Evolutionary conservation across 2,329 filamentous ascomycete species (phyloP).

Genomic region (Cryphonectria naterciae): DNA sequence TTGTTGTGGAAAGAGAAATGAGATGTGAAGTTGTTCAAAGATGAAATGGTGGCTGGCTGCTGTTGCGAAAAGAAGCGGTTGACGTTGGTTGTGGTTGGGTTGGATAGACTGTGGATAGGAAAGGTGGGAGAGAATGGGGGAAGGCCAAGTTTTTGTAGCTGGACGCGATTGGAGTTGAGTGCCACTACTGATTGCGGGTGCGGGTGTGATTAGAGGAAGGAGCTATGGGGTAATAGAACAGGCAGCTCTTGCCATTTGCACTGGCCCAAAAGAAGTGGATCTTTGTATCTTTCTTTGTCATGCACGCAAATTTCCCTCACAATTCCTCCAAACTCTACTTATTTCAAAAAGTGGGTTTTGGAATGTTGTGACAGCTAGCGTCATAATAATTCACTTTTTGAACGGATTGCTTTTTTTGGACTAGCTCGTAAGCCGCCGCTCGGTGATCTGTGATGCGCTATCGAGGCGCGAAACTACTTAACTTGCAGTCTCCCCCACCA

Average conservation of each 20-base stretch:
- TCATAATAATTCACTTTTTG: no score
- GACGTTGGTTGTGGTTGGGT: slow-evolving; percentile 39
- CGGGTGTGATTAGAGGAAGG: slow-evolving; percentile 32
- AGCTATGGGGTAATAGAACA: not conserved
- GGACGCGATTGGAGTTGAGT: slow-evolving; percentile 54
- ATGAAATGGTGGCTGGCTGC: slow-evolving; percentile 29
- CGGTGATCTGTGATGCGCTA: slow-evolving; percentile 47
- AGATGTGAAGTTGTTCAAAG: slow-evolving; percentile 18
- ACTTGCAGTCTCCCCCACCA: slow-evolving; percentile 52
- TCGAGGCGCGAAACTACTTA: slow-evolving; percentile 60
- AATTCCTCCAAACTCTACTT: no score
- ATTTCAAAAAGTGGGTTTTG: no score
- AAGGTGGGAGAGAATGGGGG: slow-evolving; percentile 53
- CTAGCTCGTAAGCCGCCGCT: slow-evolving; percentile 27
- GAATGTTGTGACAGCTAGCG: no score
- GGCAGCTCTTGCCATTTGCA: no score
- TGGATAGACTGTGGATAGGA: slow-evolving; percentile 52
- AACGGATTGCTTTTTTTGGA: not conserved
- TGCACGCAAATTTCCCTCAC: no score
- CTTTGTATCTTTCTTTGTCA: no score
- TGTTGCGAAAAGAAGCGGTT: slow-evolving; percentile 36
- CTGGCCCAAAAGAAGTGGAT: no score
- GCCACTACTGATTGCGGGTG: slow-evolving; percentile 58
- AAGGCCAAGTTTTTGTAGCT: slow-evolving; percentile 63
- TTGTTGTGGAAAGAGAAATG: slow-evolving; percentile 29